Base-by-base conservation (phyloP, 805 yeast genomes). In the Cyberlindnera saturnus region DNA sequence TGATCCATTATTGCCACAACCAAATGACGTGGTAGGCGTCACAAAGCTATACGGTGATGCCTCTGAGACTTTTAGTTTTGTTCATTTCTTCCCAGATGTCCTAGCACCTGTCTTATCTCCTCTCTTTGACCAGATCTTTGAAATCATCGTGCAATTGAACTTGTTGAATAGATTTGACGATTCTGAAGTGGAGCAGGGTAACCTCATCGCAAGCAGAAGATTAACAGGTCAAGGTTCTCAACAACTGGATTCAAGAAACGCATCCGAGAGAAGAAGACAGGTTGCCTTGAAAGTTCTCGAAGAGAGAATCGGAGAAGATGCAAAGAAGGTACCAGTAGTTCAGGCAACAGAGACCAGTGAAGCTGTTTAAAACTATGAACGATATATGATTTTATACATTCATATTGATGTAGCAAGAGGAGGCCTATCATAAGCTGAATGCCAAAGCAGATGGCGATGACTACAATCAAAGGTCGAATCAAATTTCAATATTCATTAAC, bases 1-100 rank as follows among this genome's bases (percentile, higher is more conserved):
- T 18, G 83, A 77, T 43, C 81, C 78, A 36, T 60, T 70, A n/a
- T 64, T 81, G 46, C 81, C 85, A 44, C 71, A 51, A 32, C 56
- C 61, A 30, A 59, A 43, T 47, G 51, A 49, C 39, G 49, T 59
- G 28, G 51, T 57, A 31, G 63, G 61, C 11, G 56, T 58, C 13
- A 57, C 51, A 30, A 59, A 70, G 19, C 64, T 81, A 10, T 62
- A 74, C 23, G 96, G 97, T 32, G 96, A 89, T 61, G 95, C 96
- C 0, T 81, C 93, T 0, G 96, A 90, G 52, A 84, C 91, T 1
- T 90, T 90, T 68, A 80, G 86, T 43, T 71, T 90, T 48, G 81
- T 82, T 29, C 82, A 83, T 53, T 87, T 90, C 60, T 90, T 90
- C 77, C 97, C 97, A 1, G 78, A 71, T 38, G 59, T 74, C 1